Evolutionary conservation across 306 rosid genomes (phyloP).

Genomic region (Medicago arabica): DNA sequence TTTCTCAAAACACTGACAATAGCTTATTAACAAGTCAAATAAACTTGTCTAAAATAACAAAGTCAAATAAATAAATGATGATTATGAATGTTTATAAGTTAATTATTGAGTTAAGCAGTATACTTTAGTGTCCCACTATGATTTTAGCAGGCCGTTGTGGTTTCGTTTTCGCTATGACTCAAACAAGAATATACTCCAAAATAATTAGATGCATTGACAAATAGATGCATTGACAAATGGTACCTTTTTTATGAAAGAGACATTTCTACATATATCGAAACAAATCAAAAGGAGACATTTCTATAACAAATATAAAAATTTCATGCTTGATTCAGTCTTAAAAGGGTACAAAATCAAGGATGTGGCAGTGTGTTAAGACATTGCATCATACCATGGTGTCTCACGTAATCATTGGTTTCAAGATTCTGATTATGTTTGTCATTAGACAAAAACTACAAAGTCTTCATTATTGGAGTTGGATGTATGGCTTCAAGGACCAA

Average conservation of each 20-base stretch:
- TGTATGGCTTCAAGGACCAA: too few relatives aligned
- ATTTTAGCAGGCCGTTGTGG: constrained; percentile 32
- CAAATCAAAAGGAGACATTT: constrained; percentile 1
- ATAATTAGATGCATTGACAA: constrained; percentile 13
- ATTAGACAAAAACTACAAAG: too few relatives aligned
- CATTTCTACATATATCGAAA: neutral
- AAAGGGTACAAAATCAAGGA: neutral
- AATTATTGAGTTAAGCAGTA: neutral
- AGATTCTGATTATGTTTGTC: too few relatives aligned
- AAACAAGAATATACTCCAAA: constrained; percentile 3
- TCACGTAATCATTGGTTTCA: too few relatives aligned
- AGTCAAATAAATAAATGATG: constrained; percentile 10
- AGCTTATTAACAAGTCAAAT: constrained; percentile 8
- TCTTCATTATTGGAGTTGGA: too few relatives aligned
- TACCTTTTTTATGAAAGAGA: constrained; percentile 29
- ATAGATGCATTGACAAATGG: constrained; percentile 13
- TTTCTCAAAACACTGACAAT: neutral
- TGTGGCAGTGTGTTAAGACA: too few relatives aligned
- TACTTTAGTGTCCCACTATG: constrained; percentile 9
- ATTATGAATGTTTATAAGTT: neutral
- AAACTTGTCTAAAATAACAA: neutral
- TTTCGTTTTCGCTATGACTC: constrained; percentile 32
- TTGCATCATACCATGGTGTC: too few relatives aligned
- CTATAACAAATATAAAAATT: neutral
- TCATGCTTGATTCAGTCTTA: constrained; percentile 26